Evolutionary conservation across 192 early-diverging fungal genomes (phyloP), one percentile per base, ranked within the genome.

Genomic region (Phycomyces nitens): DNA sequence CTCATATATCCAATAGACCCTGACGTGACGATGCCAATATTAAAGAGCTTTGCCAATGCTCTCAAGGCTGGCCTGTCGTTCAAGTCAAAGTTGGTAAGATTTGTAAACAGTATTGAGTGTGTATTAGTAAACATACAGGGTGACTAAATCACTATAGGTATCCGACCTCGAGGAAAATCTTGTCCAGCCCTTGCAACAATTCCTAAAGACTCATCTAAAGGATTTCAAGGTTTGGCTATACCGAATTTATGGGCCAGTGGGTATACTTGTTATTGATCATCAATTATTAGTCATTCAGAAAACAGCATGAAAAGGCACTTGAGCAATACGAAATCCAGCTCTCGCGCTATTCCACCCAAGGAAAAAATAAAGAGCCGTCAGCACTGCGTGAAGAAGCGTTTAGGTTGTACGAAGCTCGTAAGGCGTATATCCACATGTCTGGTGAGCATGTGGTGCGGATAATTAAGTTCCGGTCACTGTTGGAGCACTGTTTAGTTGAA

Each of bases 361-460:
- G 79, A 53, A 77, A 82, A 23, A 72, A 72, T 27, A 89, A 88
- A 58, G 88, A 89, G 67, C 64, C 82, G 14, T 81, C 77, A 38
- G 78, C 80, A 11, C 62, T 89, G 3, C 70, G 79, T 56, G 87
- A 89, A 68, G 87, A 89, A 38, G 82, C 85, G 0, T 86, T 85
- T 27, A 76, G 83, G 27, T 74, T 88, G 22, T 85, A 75, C 55
- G 84, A 87, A 60, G 71, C 82, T 8, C 73, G 84, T 34, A 88
- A 89, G 64, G 76, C 64, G 26, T 89, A 86, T 64, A 82, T 86
- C 52, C 78, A 72, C 34, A 72, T 78, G 6, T 77, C 82, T 29
- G 70, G 86, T 49, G 69, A 86, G 34, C 79, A 86, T 63, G 68
- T 78, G 12, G 61, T 86, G 51, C 66, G 77, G 50, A 78, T 85